Evolutionary conservation across 2,329 filamentous ascomycete genomes (phyloP).

Genomic region (Penicillium rolfsii): DNA sequence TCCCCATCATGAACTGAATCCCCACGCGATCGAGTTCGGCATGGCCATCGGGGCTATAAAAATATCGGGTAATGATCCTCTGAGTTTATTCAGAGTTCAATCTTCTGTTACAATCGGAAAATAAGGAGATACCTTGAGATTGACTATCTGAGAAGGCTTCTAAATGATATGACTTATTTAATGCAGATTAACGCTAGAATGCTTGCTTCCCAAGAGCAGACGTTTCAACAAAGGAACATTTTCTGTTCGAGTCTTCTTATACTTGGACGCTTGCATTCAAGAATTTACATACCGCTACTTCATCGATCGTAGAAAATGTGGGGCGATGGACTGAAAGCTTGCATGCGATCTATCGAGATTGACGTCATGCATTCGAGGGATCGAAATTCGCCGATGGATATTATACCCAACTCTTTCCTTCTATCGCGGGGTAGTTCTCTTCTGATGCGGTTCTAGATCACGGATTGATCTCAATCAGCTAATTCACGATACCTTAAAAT

Average conservation of each 20-base stretch:
- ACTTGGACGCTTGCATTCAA: background rate
- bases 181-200: background rate
- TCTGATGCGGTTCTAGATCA: background rate
- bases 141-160: background rate
- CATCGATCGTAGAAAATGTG: background rate
- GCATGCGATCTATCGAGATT: slow-evolving; percentile 7
- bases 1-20: background rate
- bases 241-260: background rate
- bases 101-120: background rate
- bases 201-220: background rate
- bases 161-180: background rate
- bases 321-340: background rate
- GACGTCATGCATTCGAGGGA: slow-evolving; percentile 17
- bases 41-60: background rate
- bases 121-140: background rate
- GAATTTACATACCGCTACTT: background rate
- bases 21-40: background rate
- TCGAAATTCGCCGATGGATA: slow-evolving; percentile 1
- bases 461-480: background rate
- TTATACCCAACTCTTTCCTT: background rate
- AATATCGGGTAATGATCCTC: background rate
- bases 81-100: no score
- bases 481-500: background rate
- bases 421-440: background rate
- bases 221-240: no score